Percentiles rank a stretch among this genome's conserved stretches.
Conservation (phyloP, 2,329 filamentous ascomycete genomes). For the Fusarium foetens region DNA sequence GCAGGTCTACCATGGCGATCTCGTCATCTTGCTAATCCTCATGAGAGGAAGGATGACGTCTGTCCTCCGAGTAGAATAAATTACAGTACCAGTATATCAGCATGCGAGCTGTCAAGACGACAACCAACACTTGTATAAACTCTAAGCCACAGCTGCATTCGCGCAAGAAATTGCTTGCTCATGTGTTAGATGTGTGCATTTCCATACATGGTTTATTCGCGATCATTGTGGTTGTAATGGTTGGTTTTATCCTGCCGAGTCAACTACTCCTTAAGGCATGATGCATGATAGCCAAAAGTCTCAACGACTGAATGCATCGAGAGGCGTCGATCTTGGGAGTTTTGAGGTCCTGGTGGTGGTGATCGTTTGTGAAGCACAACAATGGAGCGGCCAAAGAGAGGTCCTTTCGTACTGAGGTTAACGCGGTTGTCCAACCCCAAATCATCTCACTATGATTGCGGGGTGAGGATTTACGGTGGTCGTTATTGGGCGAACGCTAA, state of each 20-base stretch:
- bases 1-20: slow-evolving; percentile 44
- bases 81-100: slow-evolving; percentile 35
- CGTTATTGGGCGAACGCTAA: slow-evolving; percentile 32
- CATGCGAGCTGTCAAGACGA: slow-evolving; percentile 30
- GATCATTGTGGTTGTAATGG: slow-evolving; percentile 25
- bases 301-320: slow-evolving; percentile 24
- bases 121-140: slow-evolving; percentile 17
- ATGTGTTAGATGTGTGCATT: slow-evolving; percentile 14
- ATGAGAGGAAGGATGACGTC: slow-evolving; percentile 41
- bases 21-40: slow-evolving; percentile 42
- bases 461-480: slow-evolving; percentile 16
- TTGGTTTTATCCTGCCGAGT: slow-evolving; percentile 15
- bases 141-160: slow-evolving; percentile 5
- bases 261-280: slow-evolving; percentile 18
- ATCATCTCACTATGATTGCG: slow-evolving; percentile 26
- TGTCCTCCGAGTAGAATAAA: slow-evolving; percentile 44
- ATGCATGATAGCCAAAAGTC: slow-evolving; percentile 18
- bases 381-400: background rate
- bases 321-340: slow-evolving; percentile 28
- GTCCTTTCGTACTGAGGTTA: slow-evolving; percentile 28
- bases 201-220: background rate
- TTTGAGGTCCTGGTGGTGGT: slow-evolving; percentile 20
- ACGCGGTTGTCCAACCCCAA: slow-evolving; percentile 33
- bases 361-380: slow-evolving; percentile 8
- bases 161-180: slow-evolving; percentile 5